Conservation (phyloP, 2,329 filamentous ascomycete genomes). For the Plenodomus biglobosus region DNA sequence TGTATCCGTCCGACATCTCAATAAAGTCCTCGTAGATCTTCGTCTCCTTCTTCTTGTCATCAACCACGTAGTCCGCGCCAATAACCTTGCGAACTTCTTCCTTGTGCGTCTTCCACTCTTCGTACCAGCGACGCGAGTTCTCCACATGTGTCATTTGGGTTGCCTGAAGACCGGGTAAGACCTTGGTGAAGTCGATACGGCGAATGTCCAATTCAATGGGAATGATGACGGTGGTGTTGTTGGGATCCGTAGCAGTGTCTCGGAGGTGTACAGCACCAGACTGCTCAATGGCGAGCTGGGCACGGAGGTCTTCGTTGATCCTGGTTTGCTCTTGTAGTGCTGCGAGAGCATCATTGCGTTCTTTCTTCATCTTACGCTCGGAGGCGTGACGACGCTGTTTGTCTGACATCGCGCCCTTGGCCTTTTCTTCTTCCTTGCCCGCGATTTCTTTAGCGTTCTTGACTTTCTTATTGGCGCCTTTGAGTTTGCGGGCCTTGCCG, state of each 20-base stretch:
- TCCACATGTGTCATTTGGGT: slow-evolving; percentile 9
- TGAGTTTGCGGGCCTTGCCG: slow-evolving; percentile 14
- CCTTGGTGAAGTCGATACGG: slow-evolving; percentile 10
- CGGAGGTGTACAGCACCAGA: slow-evolving; percentile 17
- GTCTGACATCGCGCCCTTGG: slow-evolving; percentile 15
- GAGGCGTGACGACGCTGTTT: slow-evolving; percentile 12
- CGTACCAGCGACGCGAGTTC: slow-evolving; percentile 12
- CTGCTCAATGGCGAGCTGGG: slow-evolving; percentile 14
- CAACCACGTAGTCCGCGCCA: slow-evolving; percentile 7
- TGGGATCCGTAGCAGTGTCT: slow-evolving; percentile 5
- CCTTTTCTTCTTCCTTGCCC: slow-evolving; percentile 18
- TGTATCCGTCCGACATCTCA: slow-evolving; percentile 2
- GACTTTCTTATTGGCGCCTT: slow-evolving; percentile 21
- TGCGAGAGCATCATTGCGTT: slow-evolving; percentile 16
- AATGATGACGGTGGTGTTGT: slow-evolving; percentile 13
- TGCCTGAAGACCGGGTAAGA: slow-evolving; percentile 5
- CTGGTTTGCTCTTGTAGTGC: slow-evolving; percentile 12
- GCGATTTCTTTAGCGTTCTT: slow-evolving; percentile 19
- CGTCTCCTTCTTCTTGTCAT: background rate
- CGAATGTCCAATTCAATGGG: slow-evolving; percentile 14
- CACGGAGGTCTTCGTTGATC: slow-evolving; percentile 10
- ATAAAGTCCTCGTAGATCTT: slow-evolving; percentile 15
- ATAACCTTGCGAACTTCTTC: background rate
- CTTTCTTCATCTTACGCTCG: slow-evolving; percentile 19
- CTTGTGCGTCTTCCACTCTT: slow-evolving; percentile 12